Evolutionary conservation across 2,329 filamentous ascomycete species (phyloP).

Genomic region (Stagonosporopsis cucurbitacearum): DNA sequence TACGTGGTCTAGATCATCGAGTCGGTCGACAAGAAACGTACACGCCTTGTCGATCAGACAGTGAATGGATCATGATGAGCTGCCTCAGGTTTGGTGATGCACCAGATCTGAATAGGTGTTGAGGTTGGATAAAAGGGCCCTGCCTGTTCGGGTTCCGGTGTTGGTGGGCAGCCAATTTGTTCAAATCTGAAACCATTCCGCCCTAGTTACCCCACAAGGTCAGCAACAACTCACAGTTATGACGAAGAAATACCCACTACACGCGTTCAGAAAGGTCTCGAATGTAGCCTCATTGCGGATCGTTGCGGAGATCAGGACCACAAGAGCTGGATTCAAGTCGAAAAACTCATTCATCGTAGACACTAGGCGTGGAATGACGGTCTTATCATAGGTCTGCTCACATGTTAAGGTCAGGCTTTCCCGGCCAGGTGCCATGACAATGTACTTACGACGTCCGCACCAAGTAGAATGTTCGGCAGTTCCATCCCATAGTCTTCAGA

Average conservation of each 20-base stretch:
- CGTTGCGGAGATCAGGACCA: constrained; percentile 72
- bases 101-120: constrained; percentile 66
- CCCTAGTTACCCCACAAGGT: constrained; percentile 48
- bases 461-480: constrained; percentile 69
- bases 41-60: constrained; percentile 26
- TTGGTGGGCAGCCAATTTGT: constrained; percentile 40
- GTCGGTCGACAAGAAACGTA: constrained; percentile 18
- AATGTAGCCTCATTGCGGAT: constrained; percentile 75
- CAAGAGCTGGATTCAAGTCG: constrained; percentile 60
- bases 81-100: constrained; percentile 43
- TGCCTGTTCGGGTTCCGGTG: constrained; percentile 53
- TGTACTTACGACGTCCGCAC: constrained; percentile 70
- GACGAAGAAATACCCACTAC: constrained; percentile 55
- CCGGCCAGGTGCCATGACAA: constrained; percentile 12
- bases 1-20: constrained; percentile 27
- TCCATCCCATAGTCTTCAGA: constrained; percentile 59
- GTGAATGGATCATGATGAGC: constrained; percentile 31
- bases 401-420: constrained; percentile 24
- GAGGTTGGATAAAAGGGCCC: constrained; percentile 70
- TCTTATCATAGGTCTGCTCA: constrained; percentile 70
- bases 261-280: constrained; percentile 66
- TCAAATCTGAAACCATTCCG: constrained; percentile 47
- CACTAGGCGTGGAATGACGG: constrained; percentile 68
- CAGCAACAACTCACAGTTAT: constrained; percentile 38
- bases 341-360: constrained; percentile 70